Evolutionary conservation across 225 moss, liverwort and hornwort genomes (phyloP).

Genomic region (Pleurozium schreberi): DNA sequence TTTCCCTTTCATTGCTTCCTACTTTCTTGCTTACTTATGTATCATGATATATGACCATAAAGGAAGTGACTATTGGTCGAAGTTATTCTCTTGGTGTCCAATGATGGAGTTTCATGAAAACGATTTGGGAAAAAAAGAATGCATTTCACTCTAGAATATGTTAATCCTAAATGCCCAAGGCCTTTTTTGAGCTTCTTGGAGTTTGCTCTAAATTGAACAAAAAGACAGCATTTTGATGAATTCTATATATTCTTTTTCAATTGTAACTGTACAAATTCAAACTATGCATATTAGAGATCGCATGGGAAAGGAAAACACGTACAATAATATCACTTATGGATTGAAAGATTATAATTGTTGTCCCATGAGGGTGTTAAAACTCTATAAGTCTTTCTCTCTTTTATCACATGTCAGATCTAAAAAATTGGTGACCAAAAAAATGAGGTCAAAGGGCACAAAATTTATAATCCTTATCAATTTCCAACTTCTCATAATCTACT

Average conservation of each 20-base stretch:
- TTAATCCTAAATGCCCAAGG: not conserved
- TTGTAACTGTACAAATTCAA: not conserved
- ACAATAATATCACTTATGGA: not conserved
- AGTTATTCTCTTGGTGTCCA: rapidly evolving
- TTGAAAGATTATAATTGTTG: not conserved
- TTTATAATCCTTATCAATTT: not conserved
- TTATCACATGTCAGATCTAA: not conserved
- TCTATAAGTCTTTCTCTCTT: not conserved
- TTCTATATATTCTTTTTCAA: not conserved
- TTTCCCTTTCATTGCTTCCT: too few relatives aligned
- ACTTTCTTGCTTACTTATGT: too few relatives aligned
- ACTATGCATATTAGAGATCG: not conserved
- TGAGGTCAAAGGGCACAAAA: not conserved
- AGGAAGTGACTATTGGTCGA: not conserved
- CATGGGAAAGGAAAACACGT: rapidly evolving
- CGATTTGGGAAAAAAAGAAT: not conserved
- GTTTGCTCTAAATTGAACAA: not conserved
- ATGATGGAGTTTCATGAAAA: not conserved
- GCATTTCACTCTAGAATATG: rapidly evolving
- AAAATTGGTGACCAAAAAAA: not conserved
- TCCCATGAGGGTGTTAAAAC: not conserved
- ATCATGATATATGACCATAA: too few relatives aligned
- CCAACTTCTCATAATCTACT: too few relatives aligned
- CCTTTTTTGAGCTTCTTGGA: not conserved
- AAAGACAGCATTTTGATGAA: not conserved